Evolutionary conservation across 495 filamentous ascomycete species (phyloP).

Genomic region (Neurospora sp.): DNA sequence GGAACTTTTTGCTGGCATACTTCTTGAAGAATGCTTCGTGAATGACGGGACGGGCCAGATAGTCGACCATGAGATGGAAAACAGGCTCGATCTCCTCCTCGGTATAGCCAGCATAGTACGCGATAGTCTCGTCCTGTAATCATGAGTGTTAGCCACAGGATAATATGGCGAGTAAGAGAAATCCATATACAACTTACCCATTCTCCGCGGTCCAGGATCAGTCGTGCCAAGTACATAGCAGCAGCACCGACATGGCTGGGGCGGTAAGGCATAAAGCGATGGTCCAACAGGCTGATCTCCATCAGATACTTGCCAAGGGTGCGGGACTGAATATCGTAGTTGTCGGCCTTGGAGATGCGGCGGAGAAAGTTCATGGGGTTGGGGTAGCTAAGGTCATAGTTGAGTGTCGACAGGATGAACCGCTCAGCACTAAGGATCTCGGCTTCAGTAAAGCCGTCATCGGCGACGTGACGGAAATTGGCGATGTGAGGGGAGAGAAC

Average conservation of each 20-base stretch:
- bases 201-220: constrained; percentile 77
- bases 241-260: constrained; percentile 86
- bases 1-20: constrained; percentile 96
- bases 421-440: constrained; percentile 97
- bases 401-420: constrained; percentile 76
- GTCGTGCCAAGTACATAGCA: constrained; percentile 86
- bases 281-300: constrained; percentile 91
- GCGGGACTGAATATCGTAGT: constrained; percentile 94
- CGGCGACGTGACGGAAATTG: constrained; percentile 94
- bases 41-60: constrained; percentile 73
- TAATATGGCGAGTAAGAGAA: neutral
- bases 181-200: constrained; percentile 55
- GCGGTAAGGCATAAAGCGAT: constrained; percentile 77
- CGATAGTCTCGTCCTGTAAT: constrained; percentile 68
- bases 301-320: constrained; percentile 97
- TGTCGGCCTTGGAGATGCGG: constrained; percentile 95
- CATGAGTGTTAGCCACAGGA: constrained; percentile 17
- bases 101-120: constrained; percentile 86
- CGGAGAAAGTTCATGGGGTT: constrained; percentile 99
- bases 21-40: constrained; percentile 99
- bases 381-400: constrained; percentile 96
- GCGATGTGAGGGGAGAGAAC: constrained; percentile 91
- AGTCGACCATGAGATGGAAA: constrained; percentile 89
- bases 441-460: constrained; percentile 90
- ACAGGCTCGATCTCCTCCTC: constrained; percentile 90